Evolutionary conservation across 2,329 filamentous ascomycete genomes (phyloP).

Genomic region (Penicillium sp.): DNA sequence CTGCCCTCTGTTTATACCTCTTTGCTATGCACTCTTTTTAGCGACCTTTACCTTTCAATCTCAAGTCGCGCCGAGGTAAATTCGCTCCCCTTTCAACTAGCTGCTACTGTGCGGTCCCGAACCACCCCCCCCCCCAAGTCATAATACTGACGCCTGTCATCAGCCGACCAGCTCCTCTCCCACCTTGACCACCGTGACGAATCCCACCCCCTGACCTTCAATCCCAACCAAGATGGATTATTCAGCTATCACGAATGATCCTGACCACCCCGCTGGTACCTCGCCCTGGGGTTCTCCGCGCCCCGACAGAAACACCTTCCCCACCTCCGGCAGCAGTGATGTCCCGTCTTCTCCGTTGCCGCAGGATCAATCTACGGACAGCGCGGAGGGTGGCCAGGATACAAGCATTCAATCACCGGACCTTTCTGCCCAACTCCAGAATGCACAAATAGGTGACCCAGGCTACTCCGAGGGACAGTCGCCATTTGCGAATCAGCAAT

Average conservation of each 20-base stretch:
- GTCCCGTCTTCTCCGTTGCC: slow-evolving; percentile 48
- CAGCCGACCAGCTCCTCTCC: slow-evolving; percentile 22
- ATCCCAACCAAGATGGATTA: slow-evolving; percentile 63
- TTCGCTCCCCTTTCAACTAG: slow-evolving; percentile 13
- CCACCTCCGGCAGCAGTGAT: slow-evolving; percentile 39
- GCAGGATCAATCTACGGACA: slow-evolving; percentile 40
- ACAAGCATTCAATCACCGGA: slow-evolving; percentile 46
- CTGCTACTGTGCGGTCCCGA: slow-evolving; percentile 23
- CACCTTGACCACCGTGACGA: slow-evolving; percentile 19
- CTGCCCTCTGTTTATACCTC: not conserved
- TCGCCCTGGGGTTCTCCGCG: slow-evolving; percentile 69
- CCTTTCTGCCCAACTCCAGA: slow-evolving; percentile 48
- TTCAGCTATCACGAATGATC: slow-evolving; percentile 61
- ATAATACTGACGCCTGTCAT: slow-evolving; percentile 30
- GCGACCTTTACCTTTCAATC: slow-evolving; percentile 1
- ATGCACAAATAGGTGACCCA: slow-evolving; percentile 43
- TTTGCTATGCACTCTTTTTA: slow-evolving; percentile 15
- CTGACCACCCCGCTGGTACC: slow-evolving; percentile 60
- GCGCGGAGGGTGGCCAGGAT: slow-evolving; percentile 27
- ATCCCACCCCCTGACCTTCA: slow-evolving; percentile 19
- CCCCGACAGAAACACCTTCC: slow-evolving; percentile 50
- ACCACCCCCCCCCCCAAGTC: slow-evolving; percentile 15
- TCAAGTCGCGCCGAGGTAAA: slow-evolving; percentile 22
- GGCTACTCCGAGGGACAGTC: slow-evolving; percentile 43
- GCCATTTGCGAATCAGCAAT: slow-evolving; percentile 42